These are phyloP conservation scores for Dryadomyces sulphureus DNA, from an alignment of 2,329 filamentous ascomycete species.

Conservation along the genomic window DNA sequence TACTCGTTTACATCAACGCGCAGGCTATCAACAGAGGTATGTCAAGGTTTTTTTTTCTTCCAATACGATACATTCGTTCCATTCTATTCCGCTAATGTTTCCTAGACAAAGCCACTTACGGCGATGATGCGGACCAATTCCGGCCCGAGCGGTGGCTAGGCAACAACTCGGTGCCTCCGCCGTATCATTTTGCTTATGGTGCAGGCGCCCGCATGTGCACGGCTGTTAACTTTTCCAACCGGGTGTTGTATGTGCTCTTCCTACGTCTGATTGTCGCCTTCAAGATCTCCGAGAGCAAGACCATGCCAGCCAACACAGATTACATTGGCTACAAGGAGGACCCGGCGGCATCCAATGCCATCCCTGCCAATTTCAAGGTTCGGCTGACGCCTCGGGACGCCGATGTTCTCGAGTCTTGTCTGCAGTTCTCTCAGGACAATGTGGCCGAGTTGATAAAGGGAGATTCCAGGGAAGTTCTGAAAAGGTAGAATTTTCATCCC, in stretches of 20 bases:
- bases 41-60: background rate
- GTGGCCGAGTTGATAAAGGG: background rate
- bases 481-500: background rate
- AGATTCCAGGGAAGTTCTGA: background rate
- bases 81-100: background rate
- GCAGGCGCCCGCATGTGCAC: conserved; percentile 4
- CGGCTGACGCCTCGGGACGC: background rate
- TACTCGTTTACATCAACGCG: background rate
- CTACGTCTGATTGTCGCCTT: conserved; percentile 3
- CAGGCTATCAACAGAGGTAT: conserved; percentile 1
- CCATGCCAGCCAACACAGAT: background rate
- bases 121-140: conserved; percentile 27
- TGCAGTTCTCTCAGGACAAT: background rate
- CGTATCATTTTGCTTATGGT: conserved; percentile 2
- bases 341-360: conserved; percentile 1
- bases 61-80: background rate
- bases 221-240: conserved; percentile 2
- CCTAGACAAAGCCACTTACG: conserved; percentile 24
- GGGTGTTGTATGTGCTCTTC: conserved; percentile 3
- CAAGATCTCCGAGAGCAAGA: background rate
- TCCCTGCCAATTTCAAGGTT: background rate
- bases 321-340: conserved; percentile 4
- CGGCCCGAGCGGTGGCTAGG: conserved; percentile 32
- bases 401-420: background rate
- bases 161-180: conserved; percentile 5